Evolutionary conservation across 192 early-diverging fungal species (phyloP).

Genomic region (Backusella circina): DNA sequence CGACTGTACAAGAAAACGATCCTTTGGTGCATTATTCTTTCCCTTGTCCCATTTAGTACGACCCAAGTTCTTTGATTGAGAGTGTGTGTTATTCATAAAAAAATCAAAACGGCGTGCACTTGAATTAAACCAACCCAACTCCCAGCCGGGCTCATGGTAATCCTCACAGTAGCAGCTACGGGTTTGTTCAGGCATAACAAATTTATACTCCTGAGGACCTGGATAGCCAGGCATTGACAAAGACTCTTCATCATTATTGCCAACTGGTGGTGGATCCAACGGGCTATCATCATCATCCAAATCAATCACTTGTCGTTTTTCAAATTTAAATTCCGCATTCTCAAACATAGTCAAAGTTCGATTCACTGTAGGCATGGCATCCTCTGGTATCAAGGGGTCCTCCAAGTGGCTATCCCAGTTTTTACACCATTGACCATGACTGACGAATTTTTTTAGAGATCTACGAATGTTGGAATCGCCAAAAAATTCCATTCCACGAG

Average conservation of each 20-base stretch:
- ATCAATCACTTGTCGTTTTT: background rate
- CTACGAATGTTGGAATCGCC: conserved; percentile 49
- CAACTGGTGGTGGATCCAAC: background rate
- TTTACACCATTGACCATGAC: conserved; percentile 42
- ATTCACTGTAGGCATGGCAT: background rate
- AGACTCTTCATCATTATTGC: background rate
- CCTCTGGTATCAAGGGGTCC: background rate
- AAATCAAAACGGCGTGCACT: conserved; percentile 6
- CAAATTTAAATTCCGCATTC: background rate
- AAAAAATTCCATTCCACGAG: conserved; percentile 38
- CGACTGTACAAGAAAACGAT: conserved; percentile 16
- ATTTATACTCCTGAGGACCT: background rate
- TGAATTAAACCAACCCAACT: conserved; percentile 24
- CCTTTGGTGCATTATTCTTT: background rate
- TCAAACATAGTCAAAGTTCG: background rate
- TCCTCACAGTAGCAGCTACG: conserved; percentile 45
- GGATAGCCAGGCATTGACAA: background rate
- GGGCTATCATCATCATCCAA: background rate
- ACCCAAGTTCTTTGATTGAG: conserved; percentile 8
- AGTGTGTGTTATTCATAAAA: conserved; percentile 16
- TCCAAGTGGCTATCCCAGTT: background rate
- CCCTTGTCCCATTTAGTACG: background rate
- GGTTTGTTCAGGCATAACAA: background rate
- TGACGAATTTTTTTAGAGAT: conserved; percentile 42
- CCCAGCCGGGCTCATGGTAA: conserved; percentile 31